Conservation (phyloP, 75 land plant species). For the Sequoia sempervirens region DNA sequence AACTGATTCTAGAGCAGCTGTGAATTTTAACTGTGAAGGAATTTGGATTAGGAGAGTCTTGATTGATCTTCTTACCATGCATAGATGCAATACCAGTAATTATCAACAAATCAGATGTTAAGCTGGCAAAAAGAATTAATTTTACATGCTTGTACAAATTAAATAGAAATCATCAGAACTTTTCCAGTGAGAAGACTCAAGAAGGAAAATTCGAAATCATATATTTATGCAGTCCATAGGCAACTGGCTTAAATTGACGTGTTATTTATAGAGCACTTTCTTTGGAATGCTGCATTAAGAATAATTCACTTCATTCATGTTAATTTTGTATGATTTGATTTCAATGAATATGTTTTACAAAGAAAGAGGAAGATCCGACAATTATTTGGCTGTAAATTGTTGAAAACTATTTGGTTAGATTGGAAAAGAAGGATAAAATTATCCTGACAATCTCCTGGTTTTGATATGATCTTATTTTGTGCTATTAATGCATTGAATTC, state of each 20-base stretch:
- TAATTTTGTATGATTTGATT: not conserved
- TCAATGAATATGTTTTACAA: not conserved
- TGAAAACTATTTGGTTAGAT: not conserved
- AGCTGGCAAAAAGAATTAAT: not conserved
- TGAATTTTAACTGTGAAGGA: not conserved
- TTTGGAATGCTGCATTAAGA: not conserved
- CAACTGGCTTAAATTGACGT: not conserved
- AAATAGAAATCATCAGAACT: not conserved
- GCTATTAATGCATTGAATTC: not conserved
- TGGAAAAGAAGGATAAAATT: not conserved
- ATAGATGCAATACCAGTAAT: not conserved
- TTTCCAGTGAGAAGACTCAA: not conserved
- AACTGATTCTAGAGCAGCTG: not conserved
- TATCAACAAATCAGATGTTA: not conserved
- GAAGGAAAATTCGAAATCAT: not conserved
- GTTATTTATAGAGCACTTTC: not conserved
- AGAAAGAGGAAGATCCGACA: not conserved
- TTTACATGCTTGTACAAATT: not conserved
- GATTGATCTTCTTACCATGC: not conserved
- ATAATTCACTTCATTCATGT: not conserved
- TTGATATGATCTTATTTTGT: constrained; percentile 1
- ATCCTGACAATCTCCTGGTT: not conserved
- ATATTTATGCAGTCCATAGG: not conserved
- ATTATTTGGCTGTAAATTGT: not conserved
- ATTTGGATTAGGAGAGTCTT: not conserved